Conservation (phyloP, 2,329 filamentous ascomycete species). For the Lachnellula subtilissima region DNA sequence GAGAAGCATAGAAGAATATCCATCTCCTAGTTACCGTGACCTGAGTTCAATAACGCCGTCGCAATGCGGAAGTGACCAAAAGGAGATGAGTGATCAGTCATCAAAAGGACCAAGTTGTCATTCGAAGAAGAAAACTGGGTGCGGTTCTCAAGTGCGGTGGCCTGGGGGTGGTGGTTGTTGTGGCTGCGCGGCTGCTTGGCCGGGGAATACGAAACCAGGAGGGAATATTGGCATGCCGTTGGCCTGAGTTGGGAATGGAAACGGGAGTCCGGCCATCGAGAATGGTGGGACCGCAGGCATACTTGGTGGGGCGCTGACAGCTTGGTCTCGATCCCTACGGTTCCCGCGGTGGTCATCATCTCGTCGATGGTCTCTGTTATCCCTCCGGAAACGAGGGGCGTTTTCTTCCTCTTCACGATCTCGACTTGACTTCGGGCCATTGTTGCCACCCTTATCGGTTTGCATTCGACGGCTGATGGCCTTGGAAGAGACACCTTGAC, state of each 20-base stretch:
- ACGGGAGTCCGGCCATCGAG: slow-evolving; percentile 24
- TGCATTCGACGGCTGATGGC: slow-evolving; percentile 67
- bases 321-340: slow-evolving; percentile 5
- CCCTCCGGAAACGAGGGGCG: slow-evolving; percentile 18
- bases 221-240: slow-evolving; percentile 46
- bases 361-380: slow-evolving; percentile 14
- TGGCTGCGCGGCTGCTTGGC: slow-evolving; percentile 21
- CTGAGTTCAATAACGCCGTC: too few relatives aligned
- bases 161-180: slow-evolving; percentile 21
- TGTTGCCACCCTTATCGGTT: slow-evolving; percentile 60
- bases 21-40: too few relatives aligned
- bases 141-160: slow-evolving; percentile 4
- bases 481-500: slow-evolving; percentile 94
- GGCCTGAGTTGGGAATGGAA: slow-evolving; percentile 38
- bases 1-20: too few relatives aligned
- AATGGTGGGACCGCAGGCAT: slow-evolving; percentile 19
- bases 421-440: slow-evolving; percentile 54
- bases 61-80: too few relatives aligned
- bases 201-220: slow-evolving; percentile 39
- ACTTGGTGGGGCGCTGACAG: slow-evolving; percentile 11
- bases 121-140: background rate
- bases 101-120: background rate
- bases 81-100: slow-evolving; percentile 1
- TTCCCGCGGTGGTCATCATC: slow-evolving; percentile 12
- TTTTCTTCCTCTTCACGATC: slow-evolving; percentile 30